Base-by-base conservation (phyloP, 768 basidiomycete species). In the Auricularia sp. region DNA sequence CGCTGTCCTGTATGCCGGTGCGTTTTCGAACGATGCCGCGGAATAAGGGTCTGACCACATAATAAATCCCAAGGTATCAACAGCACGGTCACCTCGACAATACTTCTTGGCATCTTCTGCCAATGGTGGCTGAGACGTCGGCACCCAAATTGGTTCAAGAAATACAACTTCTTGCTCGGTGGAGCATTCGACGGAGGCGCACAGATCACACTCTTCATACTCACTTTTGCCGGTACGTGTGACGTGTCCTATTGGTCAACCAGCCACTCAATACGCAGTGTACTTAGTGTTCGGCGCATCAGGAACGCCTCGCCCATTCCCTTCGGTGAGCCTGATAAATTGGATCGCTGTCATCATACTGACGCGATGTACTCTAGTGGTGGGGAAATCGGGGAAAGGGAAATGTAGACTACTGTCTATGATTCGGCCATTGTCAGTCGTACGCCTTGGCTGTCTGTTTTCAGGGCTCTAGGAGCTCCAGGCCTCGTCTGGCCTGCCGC, bases 121-220 rank as follows among this genome's bases (percentile, higher is more conserved):
- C 87, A 88, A 63, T 66, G 74, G 33, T 87, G 83, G 82, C 68
- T 87, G 29, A 76, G 86, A 39, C 79, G 73, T 42, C 79, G 81
- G 65, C 75, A 84, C 65, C 84, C 87, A 1, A 79, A 79, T 16
- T 89, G 86, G 87, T 89, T 86, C 73, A 81, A 51, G 47, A 79
- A 78, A 68, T 86, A 86, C 71, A 87, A 87, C 70, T 87, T 86
- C 69, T 81, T 87, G 47, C 72, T 88, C 3, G 85, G 84, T 36
- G 88, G 85, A 53, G 87, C 83, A 7, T 74, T 86, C 43, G 85
- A 86, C 68, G 85, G 85, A 23, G 85, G 86, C 11, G 81, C 83
- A 18, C 85, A 87, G 70, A 78, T 84, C 60, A 85, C 86, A 82
- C 78, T 83, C 36, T 84, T 86, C 69, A 76, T 87, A 43, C 75